Conservation (phyloP, 2,329 filamentous ascomycete genomes). For the Fusarium albosuccineum region DNA sequence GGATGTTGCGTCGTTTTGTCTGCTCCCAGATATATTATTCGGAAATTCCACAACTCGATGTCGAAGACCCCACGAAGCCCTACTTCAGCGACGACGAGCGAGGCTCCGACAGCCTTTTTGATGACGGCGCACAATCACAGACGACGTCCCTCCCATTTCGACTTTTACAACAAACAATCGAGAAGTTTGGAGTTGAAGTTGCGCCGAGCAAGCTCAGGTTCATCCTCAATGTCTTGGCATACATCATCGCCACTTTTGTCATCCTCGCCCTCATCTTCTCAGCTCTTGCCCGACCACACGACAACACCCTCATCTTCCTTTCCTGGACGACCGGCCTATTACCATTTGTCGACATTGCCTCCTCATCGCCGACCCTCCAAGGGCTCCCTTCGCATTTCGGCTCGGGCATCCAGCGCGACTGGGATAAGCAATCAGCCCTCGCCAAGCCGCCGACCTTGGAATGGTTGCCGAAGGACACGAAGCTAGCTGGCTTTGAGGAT, state of each 20-base stretch:
- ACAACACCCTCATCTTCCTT: conserved; percentile 51
- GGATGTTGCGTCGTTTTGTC: conserved; percentile 17
- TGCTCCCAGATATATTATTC: conserved; percentile 22
- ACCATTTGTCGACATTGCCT: conserved; percentile 51
- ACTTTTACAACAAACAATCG: neutral
- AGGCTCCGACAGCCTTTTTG: neutral
- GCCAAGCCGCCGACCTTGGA: conserved; percentile 29
- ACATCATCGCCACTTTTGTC: neutral
- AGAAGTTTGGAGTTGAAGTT: neutral
- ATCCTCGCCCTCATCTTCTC: conserved; percentile 39
- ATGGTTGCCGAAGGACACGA: conserved; percentile 46
- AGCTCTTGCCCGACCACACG: conserved; percentile 44
- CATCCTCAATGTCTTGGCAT: conserved; percentile 1
- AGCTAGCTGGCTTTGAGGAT: conserved; percentile 45
- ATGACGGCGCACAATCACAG: neutral
- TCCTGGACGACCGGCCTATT: conserved; percentile 52
- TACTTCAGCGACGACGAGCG: neutral
- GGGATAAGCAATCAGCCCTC: conserved; percentile 50
- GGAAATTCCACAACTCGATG: conserved; percentile 44
- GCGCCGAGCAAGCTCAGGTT: neutral
- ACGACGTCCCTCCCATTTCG: neutral
- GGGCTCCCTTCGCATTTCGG: conserved; percentile 40
- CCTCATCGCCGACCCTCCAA: conserved; percentile 45
- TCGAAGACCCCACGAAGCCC: conserved; percentile 23
- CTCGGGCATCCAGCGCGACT: conserved; percentile 39